phyloP scores from a whole-genome alignment of 192 early-diverging fungal species.

The Mortierella claussenii region DNA sequence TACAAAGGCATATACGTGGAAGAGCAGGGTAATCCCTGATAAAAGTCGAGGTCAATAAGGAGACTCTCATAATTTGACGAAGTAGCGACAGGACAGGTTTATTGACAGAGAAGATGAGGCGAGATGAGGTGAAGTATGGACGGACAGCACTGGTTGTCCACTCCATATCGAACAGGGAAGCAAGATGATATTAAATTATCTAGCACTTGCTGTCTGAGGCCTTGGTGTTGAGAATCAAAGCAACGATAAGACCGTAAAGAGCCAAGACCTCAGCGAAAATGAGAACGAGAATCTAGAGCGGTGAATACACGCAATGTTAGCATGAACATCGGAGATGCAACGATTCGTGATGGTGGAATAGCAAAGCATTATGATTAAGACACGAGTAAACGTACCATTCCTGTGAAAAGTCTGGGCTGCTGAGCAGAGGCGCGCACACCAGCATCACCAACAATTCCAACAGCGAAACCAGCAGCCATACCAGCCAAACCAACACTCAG shows the following conservation, averaged over 20 bases:
- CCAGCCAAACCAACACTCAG: constrained; percentile 85
- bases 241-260: constrained; percentile 88
- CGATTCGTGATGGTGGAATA: too few species aligned
- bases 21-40: too few species aligned
- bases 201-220: constrained; percentile 44
- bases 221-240: constrained; percentile 88
- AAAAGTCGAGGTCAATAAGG: too few species aligned
- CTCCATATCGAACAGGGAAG: not conserved
- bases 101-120: not conserved
- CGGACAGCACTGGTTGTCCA: too few species aligned
- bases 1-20: too few species aligned
- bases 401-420: constrained; percentile 84
- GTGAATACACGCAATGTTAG: not conserved
- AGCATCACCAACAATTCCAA: constrained; percentile 91
- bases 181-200: not conserved
- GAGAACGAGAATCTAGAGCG: constrained; percentile 74
- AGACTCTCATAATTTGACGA: too few species aligned
- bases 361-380: too few species aligned
- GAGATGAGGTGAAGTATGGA: too few species aligned
- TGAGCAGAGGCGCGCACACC: constrained; percentile 86
- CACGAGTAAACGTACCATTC: constrained; percentile 68
- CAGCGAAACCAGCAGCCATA: constrained; percentile 91
- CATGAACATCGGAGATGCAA: too few species aligned
- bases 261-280: constrained; percentile 93
- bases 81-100: not conserved